Percentiles rank a stretch among this genome's conserved stretches.
phyloP scores from a whole-genome alignment of 495 filamentous ascomycete genomes.

The Aspergillus biplanus region DNA sequence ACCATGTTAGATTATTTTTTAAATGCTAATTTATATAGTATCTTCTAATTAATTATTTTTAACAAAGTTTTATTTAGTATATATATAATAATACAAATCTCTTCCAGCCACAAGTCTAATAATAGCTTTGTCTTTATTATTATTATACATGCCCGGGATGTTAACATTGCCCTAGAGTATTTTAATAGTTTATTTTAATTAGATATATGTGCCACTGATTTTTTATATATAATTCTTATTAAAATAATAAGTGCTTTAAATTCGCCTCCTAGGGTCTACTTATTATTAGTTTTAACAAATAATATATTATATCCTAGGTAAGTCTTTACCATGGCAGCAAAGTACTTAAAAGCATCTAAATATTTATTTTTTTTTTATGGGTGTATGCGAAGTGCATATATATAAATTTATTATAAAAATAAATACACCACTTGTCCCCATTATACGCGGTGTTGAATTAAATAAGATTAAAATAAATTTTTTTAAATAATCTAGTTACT shows the following conservation, averaged over 20 bases:
- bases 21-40: background rate
- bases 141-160: background rate
- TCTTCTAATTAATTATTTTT: background rate
- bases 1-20: background rate
- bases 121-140: background rate
- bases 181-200: background rate
- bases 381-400: background rate
- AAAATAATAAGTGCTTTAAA: background rate
- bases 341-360: background rate
- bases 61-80: background rate
- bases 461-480: conserved; percentile 3
- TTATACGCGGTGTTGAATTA: background rate
- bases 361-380: background rate
- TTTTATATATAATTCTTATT: background rate
- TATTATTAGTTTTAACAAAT: background rate
- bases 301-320: background rate
- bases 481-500: background rate
- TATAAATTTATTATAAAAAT: conserved; percentile 4
- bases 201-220: background rate
- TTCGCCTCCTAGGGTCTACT: background rate
- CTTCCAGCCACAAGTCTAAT: background rate
- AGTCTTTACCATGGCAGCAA: background rate
- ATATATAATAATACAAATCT: background rate
- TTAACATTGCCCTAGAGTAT: background rate
- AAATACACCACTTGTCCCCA: background rate